phyloP scores from a whole-genome alignment of 345 rosid genomes.

The Hypericum androsaemum region DNA sequence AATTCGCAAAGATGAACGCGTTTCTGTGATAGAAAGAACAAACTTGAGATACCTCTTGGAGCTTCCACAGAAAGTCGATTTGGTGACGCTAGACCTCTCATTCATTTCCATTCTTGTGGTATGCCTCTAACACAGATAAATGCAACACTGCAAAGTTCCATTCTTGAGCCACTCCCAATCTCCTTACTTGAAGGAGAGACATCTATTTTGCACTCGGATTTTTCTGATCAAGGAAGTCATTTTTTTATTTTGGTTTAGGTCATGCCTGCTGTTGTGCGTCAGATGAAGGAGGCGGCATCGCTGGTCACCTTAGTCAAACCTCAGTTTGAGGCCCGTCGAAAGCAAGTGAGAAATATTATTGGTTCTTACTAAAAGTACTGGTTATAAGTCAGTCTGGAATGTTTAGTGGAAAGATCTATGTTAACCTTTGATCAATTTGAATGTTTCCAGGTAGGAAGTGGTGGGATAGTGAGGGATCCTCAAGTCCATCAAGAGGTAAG shows the following conservation, averaged over 20 bases:
- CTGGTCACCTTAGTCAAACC: constrained; percentile 81
- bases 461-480: constrained; percentile 92
- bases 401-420: no score
- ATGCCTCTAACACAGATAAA: constrained; percentile 13
- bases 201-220: neutral
- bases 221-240: neutral
- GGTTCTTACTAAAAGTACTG: neutral
- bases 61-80: constrained; percentile 79
- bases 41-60: constrained; percentile 77
- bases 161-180: no score
- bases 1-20: constrained; percentile 65
- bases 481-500: constrained; percentile 79
- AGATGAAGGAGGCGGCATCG: constrained; percentile 70
- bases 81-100: constrained; percentile 91
- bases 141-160: neutral
- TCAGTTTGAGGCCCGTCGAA: constrained; percentile 87
- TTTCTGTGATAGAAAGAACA: constrained; percentile 67
- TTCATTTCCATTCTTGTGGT: constrained; percentile 89
- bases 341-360: constrained; percentile 46
- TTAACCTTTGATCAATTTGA: no score
- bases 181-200: neutral
- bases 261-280: constrained; percentile 78
- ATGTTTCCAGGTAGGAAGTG: constrained; percentile 61
- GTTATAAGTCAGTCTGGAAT: no score
- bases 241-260: constrained; percentile 37